phyloP scores from a whole-genome alignment of 2,329 filamentous ascomycete genomes.

The Talaromyces rugulosus region DNA sequence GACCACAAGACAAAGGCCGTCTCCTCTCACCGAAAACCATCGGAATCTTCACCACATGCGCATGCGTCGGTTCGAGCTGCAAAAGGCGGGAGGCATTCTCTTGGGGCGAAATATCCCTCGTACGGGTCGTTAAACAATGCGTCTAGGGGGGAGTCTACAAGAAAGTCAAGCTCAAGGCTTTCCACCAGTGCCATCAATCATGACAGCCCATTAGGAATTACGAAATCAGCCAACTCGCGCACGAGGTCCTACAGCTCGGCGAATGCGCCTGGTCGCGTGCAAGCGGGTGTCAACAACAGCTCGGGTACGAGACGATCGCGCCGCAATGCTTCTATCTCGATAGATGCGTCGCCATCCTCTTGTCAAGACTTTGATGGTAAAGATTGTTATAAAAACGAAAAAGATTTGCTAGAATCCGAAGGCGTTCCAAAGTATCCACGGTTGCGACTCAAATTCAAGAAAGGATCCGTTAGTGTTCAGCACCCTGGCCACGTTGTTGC shows the following conservation, averaged over 20 bases:
- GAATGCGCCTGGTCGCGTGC: constrained; percentile 16
- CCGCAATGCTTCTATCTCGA: constrained; percentile 24
- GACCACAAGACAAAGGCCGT: constrained; percentile 27
- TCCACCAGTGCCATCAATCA: constrained; percentile 17
- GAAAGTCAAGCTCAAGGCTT: constrained; percentile 21
- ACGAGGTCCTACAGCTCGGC: constrained; percentile 28
- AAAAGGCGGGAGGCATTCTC: constrained; percentile 25
- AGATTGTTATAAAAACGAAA: constrained; percentile 16
- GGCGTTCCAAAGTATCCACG: constrained; percentile 26
- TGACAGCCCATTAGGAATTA: constrained; percentile 24
- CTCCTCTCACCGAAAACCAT: constrained; percentile 21
- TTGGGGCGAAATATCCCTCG: constrained; percentile 24
- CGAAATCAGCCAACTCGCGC: constrained; percentile 23
- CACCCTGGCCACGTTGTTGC: constrained; percentile 50
- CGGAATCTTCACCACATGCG: constrained; percentile 27
- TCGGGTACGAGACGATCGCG: constrained; percentile 22
- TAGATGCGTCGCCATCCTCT: constrained; percentile 15
- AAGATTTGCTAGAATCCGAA: constrained; percentile 14
- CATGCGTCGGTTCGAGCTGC: constrained; percentile 25
- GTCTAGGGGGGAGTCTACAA: constrained; percentile 20
- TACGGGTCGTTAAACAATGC: constrained; percentile 17
- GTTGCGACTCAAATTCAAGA: constrained; percentile 48
- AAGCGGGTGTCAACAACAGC: constrained; percentile 20
- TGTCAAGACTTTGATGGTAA: constrained; percentile 13
- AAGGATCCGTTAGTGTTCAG: constrained; percentile 47